Conservation (phyloP, 176 grass and related monocot species). For the Oryza nivara region DNA sequence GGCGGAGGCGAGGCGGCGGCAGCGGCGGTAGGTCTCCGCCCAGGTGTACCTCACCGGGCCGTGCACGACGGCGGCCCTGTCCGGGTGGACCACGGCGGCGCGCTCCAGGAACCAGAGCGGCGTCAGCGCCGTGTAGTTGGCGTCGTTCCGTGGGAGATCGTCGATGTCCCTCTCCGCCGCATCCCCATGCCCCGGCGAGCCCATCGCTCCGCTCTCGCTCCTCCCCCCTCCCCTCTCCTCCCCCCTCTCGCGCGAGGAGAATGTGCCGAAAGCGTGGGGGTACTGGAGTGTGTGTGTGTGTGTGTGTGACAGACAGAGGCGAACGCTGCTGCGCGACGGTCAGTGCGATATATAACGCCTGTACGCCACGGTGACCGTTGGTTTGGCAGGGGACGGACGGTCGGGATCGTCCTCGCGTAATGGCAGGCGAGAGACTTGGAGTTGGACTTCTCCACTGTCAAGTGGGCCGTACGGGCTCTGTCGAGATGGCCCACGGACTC, state of each 20-base stretch:
- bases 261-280: constrained; percentile 9
- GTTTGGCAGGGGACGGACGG: neutral
- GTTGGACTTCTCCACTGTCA: constrained; percentile 36
- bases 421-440: neutral
- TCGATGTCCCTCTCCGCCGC: constrained; percentile 73
- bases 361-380: neutral
- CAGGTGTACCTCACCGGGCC: constrained; percentile 75
- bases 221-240: neutral
- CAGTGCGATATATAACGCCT: constrained; percentile 35
- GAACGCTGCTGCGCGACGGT: neutral
- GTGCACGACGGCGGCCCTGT: constrained; percentile 69
- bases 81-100: constrained; percentile 79
- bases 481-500: neutral
- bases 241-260: neutral
- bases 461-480: neutral
- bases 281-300: too few relatives aligned
- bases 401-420: neutral
- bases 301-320: too few relatives aligned
- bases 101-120: constrained; percentile 96
- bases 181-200: neutral
- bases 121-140: constrained; percentile 89
- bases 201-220: constrained; percentile 23
- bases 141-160: constrained; percentile 82
- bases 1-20: constrained; percentile 83
- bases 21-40: constrained; percentile 85